Conservation (phyloP, 108 stramenopile species). For the Parietichytrium sp. region DNA sequence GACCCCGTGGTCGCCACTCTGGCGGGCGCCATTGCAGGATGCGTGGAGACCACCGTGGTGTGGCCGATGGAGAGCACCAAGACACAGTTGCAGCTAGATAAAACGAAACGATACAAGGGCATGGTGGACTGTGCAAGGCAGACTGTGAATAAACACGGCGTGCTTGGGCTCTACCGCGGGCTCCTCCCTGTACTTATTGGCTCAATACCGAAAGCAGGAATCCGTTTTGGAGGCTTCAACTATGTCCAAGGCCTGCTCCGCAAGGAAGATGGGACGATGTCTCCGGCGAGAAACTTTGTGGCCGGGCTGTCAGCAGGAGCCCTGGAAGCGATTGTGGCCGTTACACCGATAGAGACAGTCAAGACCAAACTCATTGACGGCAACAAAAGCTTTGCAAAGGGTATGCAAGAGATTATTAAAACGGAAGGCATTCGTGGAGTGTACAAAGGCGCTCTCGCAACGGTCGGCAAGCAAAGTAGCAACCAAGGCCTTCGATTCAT, state of each 20-base stretch:
- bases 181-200: slow-evolving; percentile 84
- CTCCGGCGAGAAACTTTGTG: slow-evolving; percentile 78
- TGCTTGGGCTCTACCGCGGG: slow-evolving; percentile 80
- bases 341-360: slow-evolving; percentile 95
- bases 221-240: slow-evolving; percentile 87
- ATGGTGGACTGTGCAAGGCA: slow-evolving; percentile 56
- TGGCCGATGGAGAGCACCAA: slow-evolving; percentile 98
- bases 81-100: slow-evolving; percentile 48
- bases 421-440: slow-evolving; percentile 87
- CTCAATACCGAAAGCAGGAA: slow-evolving; percentile 88
- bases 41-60: slow-evolving; percentile 60
- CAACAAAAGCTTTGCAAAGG: slow-evolving; percentile 67
- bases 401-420: slow-evolving; percentile 74
- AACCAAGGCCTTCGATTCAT: slow-evolving; percentile 97
- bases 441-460: slow-evolving; percentile 87
- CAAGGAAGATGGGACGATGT: slow-evolving; percentile 79
- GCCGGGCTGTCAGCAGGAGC: slow-evolving; percentile 92
- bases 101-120: slow-evolving; percentile 53
- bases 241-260: slow-evolving; percentile 56
- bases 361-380: slow-evolving; percentile 93
- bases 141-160: slow-evolving; percentile 37
- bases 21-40: slow-evolving; percentile 47
- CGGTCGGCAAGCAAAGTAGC: slow-evolving; percentile 91
- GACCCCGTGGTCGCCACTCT: slow-evolving; percentile 37
- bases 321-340: slow-evolving; percentile 81